A percentile compares a stretch with the other conserved stretches of the same genome.
These are phyloP conservation scores for Podaxis sp. DNA, from an alignment of 768 basidiomycete species.

Conservation along the genomic window DNA sequence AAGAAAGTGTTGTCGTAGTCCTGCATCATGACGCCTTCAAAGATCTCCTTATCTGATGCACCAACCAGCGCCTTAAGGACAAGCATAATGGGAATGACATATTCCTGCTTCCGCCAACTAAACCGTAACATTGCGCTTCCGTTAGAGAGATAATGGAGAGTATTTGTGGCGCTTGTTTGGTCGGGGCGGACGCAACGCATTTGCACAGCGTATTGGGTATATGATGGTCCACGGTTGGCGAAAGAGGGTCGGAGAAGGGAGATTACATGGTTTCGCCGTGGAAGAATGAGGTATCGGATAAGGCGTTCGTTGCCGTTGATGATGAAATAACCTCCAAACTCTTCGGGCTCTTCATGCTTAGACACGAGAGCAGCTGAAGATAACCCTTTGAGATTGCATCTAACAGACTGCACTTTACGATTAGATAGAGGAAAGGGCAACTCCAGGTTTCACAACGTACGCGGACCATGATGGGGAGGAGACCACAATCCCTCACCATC, in stretches of 20 bases:
- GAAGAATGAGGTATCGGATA: slow-evolving; percentile 95
- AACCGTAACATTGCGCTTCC: slow-evolving; percentile 97
- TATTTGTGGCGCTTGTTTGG: slow-evolving; percentile 91
- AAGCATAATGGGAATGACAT: slow-evolving; percentile 95
- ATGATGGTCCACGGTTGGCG: slow-evolving; percentile 87
- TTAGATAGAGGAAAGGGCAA: not conserved
- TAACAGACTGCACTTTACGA: slow-evolving; percentile 56
- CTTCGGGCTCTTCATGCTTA: slow-evolving; percentile 94
- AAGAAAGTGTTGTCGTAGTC: slow-evolving; percentile 97
- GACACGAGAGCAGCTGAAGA: slow-evolving; percentile 83
- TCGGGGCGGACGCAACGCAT: slow-evolving; percentile 94
- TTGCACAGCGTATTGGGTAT: slow-evolving; percentile 91
- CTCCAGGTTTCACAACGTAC: slow-evolving; percentile 44
- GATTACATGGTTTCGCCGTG: slow-evolving; percentile 92
- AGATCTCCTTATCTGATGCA: slow-evolving; percentile 93
- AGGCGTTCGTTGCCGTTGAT: slow-evolving; percentile 99
- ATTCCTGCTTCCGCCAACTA: slow-evolving; percentile 97
- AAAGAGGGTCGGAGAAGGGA: slow-evolving; percentile 91
- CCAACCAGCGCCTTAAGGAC: slow-evolving; percentile 89
- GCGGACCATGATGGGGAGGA: slow-evolving; percentile 95
- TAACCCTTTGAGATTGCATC: slow-evolving; percentile 87
- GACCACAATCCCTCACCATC: slow-evolving; percentile 82
- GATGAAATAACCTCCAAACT: slow-evolving; percentile 98
- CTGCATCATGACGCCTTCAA: slow-evolving; percentile 93
- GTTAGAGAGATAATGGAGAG: slow-evolving; percentile 95